Base-by-base conservation (phyloP, 352 stramenopile species). In the Phytophthora hibernalis region DNA sequence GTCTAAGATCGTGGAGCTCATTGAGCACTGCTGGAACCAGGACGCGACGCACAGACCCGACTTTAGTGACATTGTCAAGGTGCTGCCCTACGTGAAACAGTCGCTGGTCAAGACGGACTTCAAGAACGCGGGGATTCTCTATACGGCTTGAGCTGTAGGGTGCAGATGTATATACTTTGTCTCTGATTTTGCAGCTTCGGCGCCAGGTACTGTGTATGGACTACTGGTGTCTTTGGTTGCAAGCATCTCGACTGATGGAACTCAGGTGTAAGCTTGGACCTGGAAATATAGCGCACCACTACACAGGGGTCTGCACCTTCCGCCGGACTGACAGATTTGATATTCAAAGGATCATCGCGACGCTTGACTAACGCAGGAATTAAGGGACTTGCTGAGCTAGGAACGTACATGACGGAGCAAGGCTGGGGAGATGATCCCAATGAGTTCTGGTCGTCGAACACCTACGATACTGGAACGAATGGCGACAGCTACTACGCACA, bases 11-110 rank as follows among this genome's bases (percentile, higher is more conserved):
- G 70, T 58, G 12, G 65, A 85, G 47, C 49, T 91, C 7, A 76
- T 91, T 16, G 71, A 86, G 47, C 78, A 83, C 45, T 91, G 79
- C 58, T 91, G 82, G 82, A 74, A 83, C 57, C 78, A 88, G 42
- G 79, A 87, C 49, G 76, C 82, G 21, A 63, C 70, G 33, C 65
- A 70, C 1, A 77, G 82, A 3, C 79, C 78, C 16, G 73, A 85
- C 31, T 91, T 91, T 59, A 57, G 65, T 11, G 56, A 58, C 31
- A 84, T 89, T 62, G 37, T 88, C 18, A 72, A 86, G 44, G 74
- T 80, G 33, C 62, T 90, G 37, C 81, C 79, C 2, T 70, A 77
- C 6, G 67, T 90, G 37, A 80, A 86, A 45, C 51, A 74, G 28
- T 76, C 79, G 31, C 51, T 90, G 53, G 79, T 71, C 59, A 87